Evolutionary conservation across 345 rosid genomes (phyloP).

Genomic region (Eucalyptus shirleyi): DNA sequence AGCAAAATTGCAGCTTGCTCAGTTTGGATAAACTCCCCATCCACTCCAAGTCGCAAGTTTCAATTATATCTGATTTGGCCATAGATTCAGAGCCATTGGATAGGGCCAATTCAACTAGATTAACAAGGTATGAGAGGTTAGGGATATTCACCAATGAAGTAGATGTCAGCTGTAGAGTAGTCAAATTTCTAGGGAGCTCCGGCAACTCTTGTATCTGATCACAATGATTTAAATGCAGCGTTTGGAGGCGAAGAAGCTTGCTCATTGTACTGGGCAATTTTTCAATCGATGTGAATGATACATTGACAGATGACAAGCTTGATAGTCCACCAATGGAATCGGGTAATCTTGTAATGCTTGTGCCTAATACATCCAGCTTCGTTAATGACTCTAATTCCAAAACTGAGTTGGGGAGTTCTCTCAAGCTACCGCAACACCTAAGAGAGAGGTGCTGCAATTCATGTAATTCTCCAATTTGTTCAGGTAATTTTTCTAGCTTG

Average conservation of each 20-base stretch:
- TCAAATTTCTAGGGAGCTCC: neutral
- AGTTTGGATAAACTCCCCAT: neutral
- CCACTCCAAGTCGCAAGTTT: neutral
- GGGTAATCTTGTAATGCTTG: neutral
- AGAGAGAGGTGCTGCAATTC: neutral
- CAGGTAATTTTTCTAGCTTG: neutral
- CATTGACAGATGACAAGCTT: no score
- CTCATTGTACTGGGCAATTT: neutral
- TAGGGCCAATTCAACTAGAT: neutral
- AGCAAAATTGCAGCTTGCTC: neutral
- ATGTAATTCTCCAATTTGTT: neutral
- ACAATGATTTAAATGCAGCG: accelerated
- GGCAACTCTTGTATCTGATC: neutral
- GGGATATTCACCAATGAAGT: neutral
- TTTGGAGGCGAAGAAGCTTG: neutral
- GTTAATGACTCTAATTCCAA: neutral
- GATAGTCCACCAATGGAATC: neutral
- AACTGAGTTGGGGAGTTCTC: neutral
- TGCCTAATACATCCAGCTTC: neutral
- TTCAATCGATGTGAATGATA: neutral
- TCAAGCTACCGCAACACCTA: neutral
- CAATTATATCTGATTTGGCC: neutral
- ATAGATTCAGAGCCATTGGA: neutral
- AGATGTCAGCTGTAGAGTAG: neutral
- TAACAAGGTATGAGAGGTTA: neutral